A percentile compares a stretch with the other conserved stretches of the same genome.
These are phyloP conservation scores for Allium fistulosum DNA, from an alignment of 106 monocot species.

Conservation along the genomic window DNA sequence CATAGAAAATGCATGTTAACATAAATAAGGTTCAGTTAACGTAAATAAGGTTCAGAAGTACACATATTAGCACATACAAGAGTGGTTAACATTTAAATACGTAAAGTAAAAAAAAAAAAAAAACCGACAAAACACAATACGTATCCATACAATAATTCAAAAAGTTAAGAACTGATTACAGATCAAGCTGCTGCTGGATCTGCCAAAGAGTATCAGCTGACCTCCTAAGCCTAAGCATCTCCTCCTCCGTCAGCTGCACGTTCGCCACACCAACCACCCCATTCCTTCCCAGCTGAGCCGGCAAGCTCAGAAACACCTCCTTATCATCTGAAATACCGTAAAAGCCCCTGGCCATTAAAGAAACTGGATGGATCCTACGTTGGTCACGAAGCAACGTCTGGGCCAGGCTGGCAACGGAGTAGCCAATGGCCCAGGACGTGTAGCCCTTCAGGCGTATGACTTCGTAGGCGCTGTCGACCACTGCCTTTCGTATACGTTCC, in stretches of 20 bases:
- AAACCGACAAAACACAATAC: neutral
- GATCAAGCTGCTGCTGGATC: slow-evolving; percentile 37
- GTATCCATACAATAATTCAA: neutral
- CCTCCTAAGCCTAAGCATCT: slow-evolving; percentile 21
- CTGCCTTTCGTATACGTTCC: slow-evolving; percentile 58
- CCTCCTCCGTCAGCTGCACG: slow-evolving; percentile 62
- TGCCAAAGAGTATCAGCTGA: slow-evolving; percentile 54
- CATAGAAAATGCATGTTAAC: no score
- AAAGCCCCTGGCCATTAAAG: slow-evolving; percentile 61
- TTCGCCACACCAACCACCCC: slow-evolving; percentile 43
- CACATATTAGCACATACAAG: no score
- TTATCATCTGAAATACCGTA: slow-evolving; percentile 44
- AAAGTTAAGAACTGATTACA: slow-evolving; percentile 1
- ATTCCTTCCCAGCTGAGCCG: slow-evolving; percentile 48
- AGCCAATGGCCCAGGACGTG: slow-evolving; percentile 92
- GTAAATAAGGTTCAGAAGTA: no score
- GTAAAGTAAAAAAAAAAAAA: no score
- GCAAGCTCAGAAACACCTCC: slow-evolving; percentile 80
- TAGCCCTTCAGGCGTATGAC: slow-evolving; percentile 80
- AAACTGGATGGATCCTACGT: slow-evolving; percentile 71
- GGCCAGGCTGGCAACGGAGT: slow-evolving; percentile 68
- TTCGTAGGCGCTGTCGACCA: slow-evolving; percentile 79
- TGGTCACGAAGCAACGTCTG: slow-evolving; percentile 70
- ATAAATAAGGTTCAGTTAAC: no score
- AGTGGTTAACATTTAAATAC: no score